These are phyloP conservation scores for Mycena haematopus DNA, from an alignment of 768 basidiomycete species.

Conservation along the genomic window DNA sequence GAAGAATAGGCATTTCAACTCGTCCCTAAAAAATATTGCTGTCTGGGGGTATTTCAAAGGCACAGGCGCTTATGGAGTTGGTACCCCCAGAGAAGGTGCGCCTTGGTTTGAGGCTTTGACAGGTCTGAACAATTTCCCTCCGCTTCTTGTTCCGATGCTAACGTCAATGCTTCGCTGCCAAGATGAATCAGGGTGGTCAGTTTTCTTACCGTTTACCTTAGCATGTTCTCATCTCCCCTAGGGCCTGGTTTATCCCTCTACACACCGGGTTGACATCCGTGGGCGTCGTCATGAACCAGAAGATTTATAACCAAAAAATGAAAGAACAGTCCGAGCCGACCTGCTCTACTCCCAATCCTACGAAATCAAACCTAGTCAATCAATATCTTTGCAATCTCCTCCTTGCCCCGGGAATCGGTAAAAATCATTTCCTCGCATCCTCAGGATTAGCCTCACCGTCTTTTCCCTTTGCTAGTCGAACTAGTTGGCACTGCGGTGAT, in stretches of 20 bases:
- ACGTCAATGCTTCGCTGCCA: conserved; percentile 6
- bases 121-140: conserved; percentile 27
- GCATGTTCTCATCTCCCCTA: not conserved
- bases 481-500: conserved; percentile 39
- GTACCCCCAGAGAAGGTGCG: conserved; percentile 50
- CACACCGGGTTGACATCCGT: conserved; percentile 68
- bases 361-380: conserved; percentile 27
- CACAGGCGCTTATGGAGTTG: conserved; percentile 47
- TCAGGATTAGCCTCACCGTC: too few relatives aligned
- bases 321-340: conserved; percentile 31
- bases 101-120: conserved; percentile 57
- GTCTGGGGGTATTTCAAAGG: conserved; percentile 73
- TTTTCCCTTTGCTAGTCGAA: conserved; percentile 5
- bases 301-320: conserved; percentile 48
- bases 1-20: conserved; percentile 56
- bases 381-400: conserved; percentile 36
- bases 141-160: not conserved
- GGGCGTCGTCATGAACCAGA: conserved; percentile 67
- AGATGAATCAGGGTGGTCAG: conserved; percentile 68
- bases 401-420: conserved; percentile 36
- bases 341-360: conserved; percentile 36
- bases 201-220: conserved; percentile 1
- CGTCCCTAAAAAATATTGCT: conserved; percentile 63
- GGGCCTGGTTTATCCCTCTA: conserved; percentile 75
- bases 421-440: too few relatives aligned